Evolutionary conservation across 805 yeast genomes (phyloP), one percentile per base, ranked within the genome.

Genomic region (Nakazawaea sp.): DNA sequence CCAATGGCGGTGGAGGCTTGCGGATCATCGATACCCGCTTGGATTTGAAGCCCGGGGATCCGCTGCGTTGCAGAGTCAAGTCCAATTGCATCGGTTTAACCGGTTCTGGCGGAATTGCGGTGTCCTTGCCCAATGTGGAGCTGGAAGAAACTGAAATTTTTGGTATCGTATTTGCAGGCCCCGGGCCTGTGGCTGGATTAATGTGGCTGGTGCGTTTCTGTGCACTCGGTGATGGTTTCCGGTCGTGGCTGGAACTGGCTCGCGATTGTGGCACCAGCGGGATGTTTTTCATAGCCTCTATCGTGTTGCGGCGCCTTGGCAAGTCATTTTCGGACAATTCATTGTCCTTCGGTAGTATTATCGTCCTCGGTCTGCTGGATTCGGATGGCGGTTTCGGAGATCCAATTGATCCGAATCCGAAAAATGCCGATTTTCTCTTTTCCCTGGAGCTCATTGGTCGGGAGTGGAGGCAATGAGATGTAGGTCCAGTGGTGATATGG

Each of bases 371-470:
- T 16, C 25, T 35, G 16, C 28, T 26, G 28, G 8, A 10, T 10
- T 8, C 10, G 20, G 28, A 28, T 5, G 19, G 18, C 6, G 13
- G 39, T n/a, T 18, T 26, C 21, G 16, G 16, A 6, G 11, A 27
- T 7, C 21, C 21, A 12, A 18, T 10, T 13, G 37, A 27, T 5
- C 41, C 41, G 23, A 37, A 37, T n/a, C 36, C 36, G 16, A 30
- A 30, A 20, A 41, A 23, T 4, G 44, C 37, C 12, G 39, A 32
- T 18, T 40, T 34, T 29, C 36, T 33, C 16, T 43, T 43, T 30
- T 38, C 33, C 13, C 24, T 35, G 4, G 44, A 35, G 4, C 35
- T 15, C 46, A 37, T 30, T 12, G 19, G 9, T 28, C 7, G 18
- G n/a, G n/a, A n/a, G n/a, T n/a, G n/a, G n/a, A n/a, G n/a, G n/a